Evolutionary conservation across 2,329 filamentous ascomycete genomes (phyloP), one percentile per base, ranked within the genome.

Genomic region (Aspergillus sp.): DNA sequence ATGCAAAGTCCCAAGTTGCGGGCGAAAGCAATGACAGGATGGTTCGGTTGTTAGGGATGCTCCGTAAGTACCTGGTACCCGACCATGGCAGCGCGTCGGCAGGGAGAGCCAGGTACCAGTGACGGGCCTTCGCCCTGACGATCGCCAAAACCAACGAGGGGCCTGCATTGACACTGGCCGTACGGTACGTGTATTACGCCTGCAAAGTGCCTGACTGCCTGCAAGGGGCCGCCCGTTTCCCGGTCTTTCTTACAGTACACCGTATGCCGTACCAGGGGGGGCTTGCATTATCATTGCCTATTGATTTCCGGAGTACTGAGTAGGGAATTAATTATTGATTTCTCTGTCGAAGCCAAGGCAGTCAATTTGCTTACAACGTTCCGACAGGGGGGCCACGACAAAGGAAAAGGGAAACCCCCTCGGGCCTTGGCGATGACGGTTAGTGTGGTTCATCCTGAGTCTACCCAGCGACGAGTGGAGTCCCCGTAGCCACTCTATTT

Each of bases 141-240:
- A 65, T 67, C 63, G 49, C 57, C 59, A 36, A 58, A 57, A 59
- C 52, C 58, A 64, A 64, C 61, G 63, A 63, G 61, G 59, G 63
- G 61, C 20, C 47, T 56, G 54, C 54, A 56, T 47, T 57, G 57
- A 60, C 62, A 61, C 57, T 56, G 52, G 39, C 59, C 46, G 58
- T 50, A 47, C 45, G 22, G 45, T 47, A 47, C 18, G 26, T 2
- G 26, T 29, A 29, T 29, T 29, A 29, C 45, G 18, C 14, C 20
- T 11, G 18, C 20, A 47, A 11, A 11, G 32, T 14, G 32, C 14
- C 32, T 36, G 24, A 6, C 36, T 46, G 22, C 31, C 49, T 16
- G 26, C 50, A 29, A 26, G 49, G 49, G 31, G 51, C 49, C 22
- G 55, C 36, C 52, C 42, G 39, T 60, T 58, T 57, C 60, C 6